These are phyloP conservation scores for Rugosomyces carneus DNA, from an alignment of 1,284 basidiomycete genomes.

Conservation along the genomic window DNA sequence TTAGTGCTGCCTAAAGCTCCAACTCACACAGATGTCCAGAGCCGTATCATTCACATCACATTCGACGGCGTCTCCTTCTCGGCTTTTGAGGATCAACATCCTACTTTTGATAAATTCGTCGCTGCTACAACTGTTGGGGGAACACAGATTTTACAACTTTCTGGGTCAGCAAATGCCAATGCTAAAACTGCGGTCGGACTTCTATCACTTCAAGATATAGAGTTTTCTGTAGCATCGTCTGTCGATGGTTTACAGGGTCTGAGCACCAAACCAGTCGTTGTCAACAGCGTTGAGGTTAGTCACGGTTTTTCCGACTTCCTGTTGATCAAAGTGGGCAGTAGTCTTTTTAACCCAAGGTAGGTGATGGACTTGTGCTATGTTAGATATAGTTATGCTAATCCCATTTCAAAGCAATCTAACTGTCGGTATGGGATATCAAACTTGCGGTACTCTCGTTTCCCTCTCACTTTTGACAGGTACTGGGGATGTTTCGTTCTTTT, in stretches of 20 bases:
- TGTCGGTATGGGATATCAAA: slow-evolving; percentile 38
- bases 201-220: slow-evolving; percentile 54
- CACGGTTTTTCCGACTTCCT: slow-evolving; percentile 65
- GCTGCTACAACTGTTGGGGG: slow-evolving; percentile 54
- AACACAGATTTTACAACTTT: slow-evolving; percentile 48
- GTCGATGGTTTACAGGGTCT: slow-evolving; percentile 69
- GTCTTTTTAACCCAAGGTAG: slow-evolving; percentile 58
- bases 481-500: slow-evolving; percentile 59
- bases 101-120: slow-evolving; percentile 59
- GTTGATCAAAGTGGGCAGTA: slow-evolving; percentile 62
- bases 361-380: slow-evolving; percentile 11
- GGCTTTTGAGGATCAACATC: slow-evolving; percentile 46
- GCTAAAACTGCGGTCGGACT: slow-evolving; percentile 71
- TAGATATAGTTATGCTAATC: slow-evolving; percentile 3
- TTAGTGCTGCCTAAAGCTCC: slow-evolving; percentile 58
- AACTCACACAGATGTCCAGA: slow-evolving; percentile 55
- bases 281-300: slow-evolving; percentile 62
- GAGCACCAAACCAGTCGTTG: slow-evolving; percentile 50
- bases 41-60: slow-evolving; percentile 56
- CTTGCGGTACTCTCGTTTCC: neutral
- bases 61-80: slow-evolving; percentile 62
- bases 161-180: slow-evolving; percentile 54
- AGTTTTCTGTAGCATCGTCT: slow-evolving; percentile 57
- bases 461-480: slow-evolving; percentile 29
- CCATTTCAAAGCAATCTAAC: slow-evolving; percentile 53